Base-by-base conservation (phyloP, 768 basidiomycete genomes). In the Macrocybe gigantea region DNA sequence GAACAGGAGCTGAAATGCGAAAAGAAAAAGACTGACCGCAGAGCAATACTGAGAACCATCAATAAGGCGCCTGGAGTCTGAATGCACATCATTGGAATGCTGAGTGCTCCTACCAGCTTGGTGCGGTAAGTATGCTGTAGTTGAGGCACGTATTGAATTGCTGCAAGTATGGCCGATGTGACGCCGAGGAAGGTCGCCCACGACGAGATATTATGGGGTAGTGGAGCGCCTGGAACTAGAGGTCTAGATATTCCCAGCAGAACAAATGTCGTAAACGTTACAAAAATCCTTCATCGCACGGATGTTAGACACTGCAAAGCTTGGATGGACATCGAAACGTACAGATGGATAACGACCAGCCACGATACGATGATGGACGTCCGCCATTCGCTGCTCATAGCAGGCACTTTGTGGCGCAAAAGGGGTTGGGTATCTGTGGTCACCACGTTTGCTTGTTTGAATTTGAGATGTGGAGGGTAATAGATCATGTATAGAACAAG, bases 41-140 rank as follows among this genome's bases (percentile, higher is more conserved):
- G 66, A 6, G 85, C 88, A 48, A 93, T 88, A 53, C 83, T 88
- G 4, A 84, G 52, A 5, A 90, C 86, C 85, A 97, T 94, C n/a
- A 90, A 60, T 3, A 89, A 69, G 1, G 88, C 85, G 3, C 93
- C 94, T 3, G 93, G 93, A 9, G 82, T 91, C 65, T 98, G 95
- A 11, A 99, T 89, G 41, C 80, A 68, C 95, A 99, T 97, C 82
- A 92, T 97, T 1, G 88, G 86, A 48, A 99, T 88, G 59, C 91
- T 93, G 11, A 98, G 71, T 0, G 93, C 92, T 2, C 95, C 95
- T 7, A 98, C 93, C 9, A 95, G 77, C 58, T 83, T 86, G 31
- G 77, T 64, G 5, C 68, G 70, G 56, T 85, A 96, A 1, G 94
- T 98, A 51, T 85, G 81, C 9, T 78, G 54, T 22, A 99, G 71